A percentile compares a stretch with the other conserved stretches of the same genome.
phyloP scores from a whole-genome alignment of 1,139 yeast genomes.

The Hansenula lynferdii region DNA sequence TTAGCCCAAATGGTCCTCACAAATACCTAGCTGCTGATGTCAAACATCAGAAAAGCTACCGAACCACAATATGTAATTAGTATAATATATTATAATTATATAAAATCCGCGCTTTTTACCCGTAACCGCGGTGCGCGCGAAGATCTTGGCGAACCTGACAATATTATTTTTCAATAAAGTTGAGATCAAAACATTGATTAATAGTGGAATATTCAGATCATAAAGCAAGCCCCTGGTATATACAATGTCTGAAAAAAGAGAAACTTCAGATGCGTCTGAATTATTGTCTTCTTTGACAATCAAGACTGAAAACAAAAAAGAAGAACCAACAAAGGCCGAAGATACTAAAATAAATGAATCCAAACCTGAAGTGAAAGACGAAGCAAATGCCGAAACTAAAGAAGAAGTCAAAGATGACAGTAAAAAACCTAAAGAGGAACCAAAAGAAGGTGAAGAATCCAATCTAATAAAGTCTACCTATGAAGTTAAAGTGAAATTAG shows the following conservation, averaged over 20 bases:
- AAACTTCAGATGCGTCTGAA: slow-evolving; percentile 33
- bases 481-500: slow-evolving; percentile 90
- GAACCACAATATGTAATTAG: too few species aligned
- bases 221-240: too few species aligned
- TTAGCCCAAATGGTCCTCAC: too few species aligned
- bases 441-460: slow-evolving; percentile 31
- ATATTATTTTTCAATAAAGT: too few species aligned
- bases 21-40: too few species aligned
- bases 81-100: too few species aligned
- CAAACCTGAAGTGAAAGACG: slow-evolving; percentile 12
- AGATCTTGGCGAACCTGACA: too few species aligned
- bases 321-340: slow-evolving; percentile 4
- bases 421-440: slow-evolving; percentile 9
- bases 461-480: slow-evolving; percentile 72
- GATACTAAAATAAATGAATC: slow-evolving; percentile 5
- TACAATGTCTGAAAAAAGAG: slow-evolving; percentile 21
- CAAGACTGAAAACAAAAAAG: slow-evolving; percentile 17
- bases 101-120: too few species aligned
- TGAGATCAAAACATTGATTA: too few species aligned
- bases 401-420: slow-evolving; percentile 15
- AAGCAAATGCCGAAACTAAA: slow-evolving; percentile 13
- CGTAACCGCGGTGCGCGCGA: too few species aligned
- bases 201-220: neutral
- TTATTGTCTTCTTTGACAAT: slow-evolving; percentile 35
- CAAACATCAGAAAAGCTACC: too few species aligned